Conservation (phyloP, 2,329 filamentous ascomycete genomes). For the Chrysoporthe puriensis region DNA sequence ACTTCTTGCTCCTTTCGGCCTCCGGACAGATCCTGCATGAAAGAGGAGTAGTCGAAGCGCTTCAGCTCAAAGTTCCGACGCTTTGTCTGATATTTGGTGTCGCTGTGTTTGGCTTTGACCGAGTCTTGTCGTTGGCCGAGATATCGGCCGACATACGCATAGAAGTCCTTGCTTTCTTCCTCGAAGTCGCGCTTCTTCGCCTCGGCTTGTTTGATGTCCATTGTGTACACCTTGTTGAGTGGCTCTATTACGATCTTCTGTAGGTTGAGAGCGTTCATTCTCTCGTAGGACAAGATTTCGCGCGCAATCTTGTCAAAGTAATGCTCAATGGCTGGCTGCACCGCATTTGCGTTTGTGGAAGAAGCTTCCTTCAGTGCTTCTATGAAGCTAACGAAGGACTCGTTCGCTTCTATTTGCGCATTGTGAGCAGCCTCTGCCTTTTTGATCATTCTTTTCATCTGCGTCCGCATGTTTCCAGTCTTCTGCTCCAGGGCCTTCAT, state of each 20-base stretch:
- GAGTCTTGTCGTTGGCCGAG: constrained; percentile 96
- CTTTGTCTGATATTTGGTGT: constrained; percentile 95
- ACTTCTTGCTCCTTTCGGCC: constrained; percentile 99
- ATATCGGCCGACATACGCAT: constrained; percentile 91
- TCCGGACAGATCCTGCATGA: constrained; percentile 98
- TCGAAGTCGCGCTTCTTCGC: constrained; percentile 97
- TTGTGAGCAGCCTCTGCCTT: constrained; percentile 86
- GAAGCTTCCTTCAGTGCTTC: constrained; percentile 86
- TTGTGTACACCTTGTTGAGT: constrained; percentile 84
- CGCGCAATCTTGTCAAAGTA: constrained; percentile 97
- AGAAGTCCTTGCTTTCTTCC: constrained; percentile 98
- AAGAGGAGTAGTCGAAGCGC: constrained; percentile 97
- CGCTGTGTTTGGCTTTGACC: constrained; percentile 95
- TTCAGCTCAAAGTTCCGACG: constrained; percentile 94
- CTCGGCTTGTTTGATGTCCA: constrained; percentile 97
- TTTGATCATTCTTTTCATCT: constrained; percentile 96
- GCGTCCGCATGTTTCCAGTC: constrained; percentile 87
- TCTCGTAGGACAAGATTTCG: constrained; percentile 87
- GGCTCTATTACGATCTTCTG: constrained; percentile 96
- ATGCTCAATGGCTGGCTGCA: constrained; percentile 95
- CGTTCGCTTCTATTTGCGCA: constrained; percentile 82
- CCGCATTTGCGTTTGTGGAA: constrained; percentile 88
- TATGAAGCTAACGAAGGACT: constrained; percentile 80
- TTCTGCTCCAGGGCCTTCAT: constrained; percentile 97
- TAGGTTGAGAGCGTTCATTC: constrained; percentile 79